Evolutionary conservation across 1,284 basidiomycete genomes (phyloP).

Genomic region (Papiliotrema nemorosa): DNA sequence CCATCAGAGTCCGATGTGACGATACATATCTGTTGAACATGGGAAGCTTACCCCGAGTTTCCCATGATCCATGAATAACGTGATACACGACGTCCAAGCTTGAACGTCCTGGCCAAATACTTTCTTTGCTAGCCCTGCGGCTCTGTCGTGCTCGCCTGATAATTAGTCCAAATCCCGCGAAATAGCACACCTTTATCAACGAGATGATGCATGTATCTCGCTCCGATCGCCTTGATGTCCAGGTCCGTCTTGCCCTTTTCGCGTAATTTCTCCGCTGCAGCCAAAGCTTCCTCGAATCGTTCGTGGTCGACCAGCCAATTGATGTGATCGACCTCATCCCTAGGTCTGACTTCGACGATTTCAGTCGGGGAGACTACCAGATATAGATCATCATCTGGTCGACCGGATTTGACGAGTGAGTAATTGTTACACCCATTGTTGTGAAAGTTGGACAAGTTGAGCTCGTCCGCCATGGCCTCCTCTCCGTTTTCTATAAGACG

Average conservation of each 20-base stretch:
- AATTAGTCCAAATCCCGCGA: constrained; percentile 2
- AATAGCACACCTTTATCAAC: constrained; percentile 60
- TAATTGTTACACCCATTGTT: constrained; percentile 93
- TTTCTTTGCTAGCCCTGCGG: constrained; percentile 79
- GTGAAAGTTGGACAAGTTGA: constrained; percentile 74
- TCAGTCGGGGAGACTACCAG: constrained; percentile 87
- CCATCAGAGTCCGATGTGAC: background rate
- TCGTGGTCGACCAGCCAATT: constrained; percentile 85
- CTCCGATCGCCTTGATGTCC: constrained; percentile 72
- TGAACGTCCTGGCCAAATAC: constrained; percentile 75
- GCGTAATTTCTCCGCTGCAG: constrained; percentile 67
- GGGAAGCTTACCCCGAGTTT: constrained; percentile 63
- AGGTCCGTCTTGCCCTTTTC: constrained; percentile 50
- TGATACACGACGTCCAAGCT: constrained; percentile 94
- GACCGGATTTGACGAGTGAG: constrained; percentile 55
- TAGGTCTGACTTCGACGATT: constrained; percentile 75
- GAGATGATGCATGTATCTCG: constrained; percentile 77
- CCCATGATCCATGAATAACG: constrained; percentile 78
- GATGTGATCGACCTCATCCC: constrained; percentile 87
- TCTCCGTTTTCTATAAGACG: constrained; percentile 90
- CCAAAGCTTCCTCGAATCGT: constrained; percentile 84
- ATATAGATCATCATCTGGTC: constrained; percentile 47
- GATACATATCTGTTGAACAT: no score
- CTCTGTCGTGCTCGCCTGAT: constrained; percentile 72
- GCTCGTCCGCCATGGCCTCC: constrained; percentile 80